A percentile compares a stretch with the other conserved stretches of the same genome.
Evolutionary conservation across 768 basidiomycete species (phyloP).

Genomic region (Termitomyces bulborhizus): DNA sequence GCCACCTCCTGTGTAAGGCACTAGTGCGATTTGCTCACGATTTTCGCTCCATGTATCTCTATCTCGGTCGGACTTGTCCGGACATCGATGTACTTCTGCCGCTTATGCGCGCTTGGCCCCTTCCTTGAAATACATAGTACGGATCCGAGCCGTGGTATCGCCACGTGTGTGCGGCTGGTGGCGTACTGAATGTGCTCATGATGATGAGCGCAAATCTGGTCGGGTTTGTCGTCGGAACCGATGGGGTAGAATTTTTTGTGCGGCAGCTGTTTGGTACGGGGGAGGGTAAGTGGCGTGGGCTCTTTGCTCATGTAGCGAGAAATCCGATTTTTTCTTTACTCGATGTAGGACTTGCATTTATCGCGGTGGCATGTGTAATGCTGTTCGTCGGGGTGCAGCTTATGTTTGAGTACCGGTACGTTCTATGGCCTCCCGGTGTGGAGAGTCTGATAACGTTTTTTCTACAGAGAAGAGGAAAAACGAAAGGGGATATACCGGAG

Average conservation of each 20-base stretch:
- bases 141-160: conserved; percentile 72
- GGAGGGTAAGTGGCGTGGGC: conserved; percentile 41
- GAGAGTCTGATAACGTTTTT: background rate
- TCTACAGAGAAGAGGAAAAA: conserved; percentile 64
- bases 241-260: conserved; percentile 68
- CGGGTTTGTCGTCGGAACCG: conserved; percentile 88
- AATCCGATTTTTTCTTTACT: background rate
- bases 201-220: conserved; percentile 94
- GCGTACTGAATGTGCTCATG: conserved; percentile 75
- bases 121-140: conserved; percentile 41
- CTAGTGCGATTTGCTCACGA: background rate
- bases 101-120: background rate
- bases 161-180: conserved; percentile 78
- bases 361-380: conserved; percentile 50
- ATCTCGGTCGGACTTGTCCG: background rate
- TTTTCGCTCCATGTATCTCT: background rate
- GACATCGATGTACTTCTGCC: background rate
- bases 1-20: background rate
- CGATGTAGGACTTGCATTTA: conserved; percentile 56
- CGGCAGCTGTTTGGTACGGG: conserved; percentile 55
- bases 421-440: conserved; percentile 3
- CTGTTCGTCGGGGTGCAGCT: conserved; percentile 82
- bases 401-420: conserved; percentile 95
- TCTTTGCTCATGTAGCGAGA: background rate
- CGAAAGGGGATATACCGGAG: conserved; percentile 53